These are phyloP conservation scores for Martensiomyces pterosporus DNA, from an alignment of 192 early-diverging fungal species.

Conservation along the genomic window DNA sequence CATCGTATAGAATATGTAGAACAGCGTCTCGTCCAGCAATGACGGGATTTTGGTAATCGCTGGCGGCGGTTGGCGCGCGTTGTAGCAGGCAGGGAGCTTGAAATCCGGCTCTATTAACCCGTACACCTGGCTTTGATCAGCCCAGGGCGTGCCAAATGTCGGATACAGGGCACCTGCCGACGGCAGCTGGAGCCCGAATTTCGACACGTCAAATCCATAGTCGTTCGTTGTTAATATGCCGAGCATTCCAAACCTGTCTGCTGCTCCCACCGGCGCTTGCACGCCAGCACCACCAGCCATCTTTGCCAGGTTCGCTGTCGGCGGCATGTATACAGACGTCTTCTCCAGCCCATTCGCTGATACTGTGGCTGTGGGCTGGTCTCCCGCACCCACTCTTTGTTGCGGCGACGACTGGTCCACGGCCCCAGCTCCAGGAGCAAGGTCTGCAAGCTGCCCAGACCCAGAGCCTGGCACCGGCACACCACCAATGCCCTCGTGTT, in stretches of 20 bases:
- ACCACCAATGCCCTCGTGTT: constrained; percentile 4
- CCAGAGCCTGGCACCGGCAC: constrained; percentile 1
- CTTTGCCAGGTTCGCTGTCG: constrained; percentile 22
- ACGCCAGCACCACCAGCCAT: constrained; percentile 7
- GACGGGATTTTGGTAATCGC: constrained; percentile 67
- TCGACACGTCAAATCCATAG: constrained; percentile 87
- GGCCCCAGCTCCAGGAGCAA: constrained; percentile 15
- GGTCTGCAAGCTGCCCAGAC: constrained; percentile 2
- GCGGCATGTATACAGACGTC: constrained; percentile 29
- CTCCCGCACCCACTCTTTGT: not conserved
- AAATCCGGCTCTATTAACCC: constrained; percentile 80
- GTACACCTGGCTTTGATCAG: constrained; percentile 62
- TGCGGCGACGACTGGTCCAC: constrained; percentile 16
- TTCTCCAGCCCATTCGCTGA: constrained; percentile 28
- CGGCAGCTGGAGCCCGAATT: constrained; percentile 73
- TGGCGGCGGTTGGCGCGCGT: constrained; percentile 64
- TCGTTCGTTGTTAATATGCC: constrained; percentile 86
- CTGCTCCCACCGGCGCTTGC: constrained; percentile 20
- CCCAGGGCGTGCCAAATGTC: constrained; percentile 87
- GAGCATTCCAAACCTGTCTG: constrained; percentile 73
- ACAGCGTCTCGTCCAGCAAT: constrained; percentile 89
- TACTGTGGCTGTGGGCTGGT: constrained; percentile 6
- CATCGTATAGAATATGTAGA: constrained; percentile 96
- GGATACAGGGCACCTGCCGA: constrained; percentile 76
- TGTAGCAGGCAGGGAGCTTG: constrained; percentile 82